Evolutionary conservation across 2,329 filamentous ascomycete species (phyloP).

Genomic region (Diaporthe destruens): DNA sequence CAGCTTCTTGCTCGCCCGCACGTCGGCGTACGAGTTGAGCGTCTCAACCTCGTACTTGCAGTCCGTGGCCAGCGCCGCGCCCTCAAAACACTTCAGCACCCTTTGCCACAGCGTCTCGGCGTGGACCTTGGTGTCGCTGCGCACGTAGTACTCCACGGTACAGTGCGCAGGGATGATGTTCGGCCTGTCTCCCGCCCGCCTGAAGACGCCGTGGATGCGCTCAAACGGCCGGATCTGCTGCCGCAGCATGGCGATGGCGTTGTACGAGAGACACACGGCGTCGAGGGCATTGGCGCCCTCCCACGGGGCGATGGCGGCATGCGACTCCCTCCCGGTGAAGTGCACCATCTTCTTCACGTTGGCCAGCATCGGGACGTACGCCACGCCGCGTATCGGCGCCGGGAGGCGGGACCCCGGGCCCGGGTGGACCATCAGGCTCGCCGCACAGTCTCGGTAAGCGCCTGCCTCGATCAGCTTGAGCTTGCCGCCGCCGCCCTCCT

Average conservation of each 20-base stretch:
- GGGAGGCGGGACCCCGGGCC: slow-evolving; percentile 45
- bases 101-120: slow-evolving; percentile 50
- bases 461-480: slow-evolving; percentile 51
- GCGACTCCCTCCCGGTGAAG: slow-evolving; percentile 59
- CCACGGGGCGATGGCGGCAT: slow-evolving; percentile 63
- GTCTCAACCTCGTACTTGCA: slow-evolving; percentile 48
- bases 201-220: slow-evolving; percentile 64
- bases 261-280: slow-evolving; percentile 57
- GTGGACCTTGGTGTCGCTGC: slow-evolving; percentile 54
- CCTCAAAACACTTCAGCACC: slow-evolving; percentile 52
- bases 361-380: slow-evolving; percentile 48
- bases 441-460: slow-evolving; percentile 50
- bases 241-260: slow-evolving; percentile 58
- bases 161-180: slow-evolving; percentile 55
- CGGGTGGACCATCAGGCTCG: slow-evolving; percentile 58
- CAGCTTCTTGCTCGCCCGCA: slow-evolving; percentile 40
- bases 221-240: slow-evolving; percentile 63
- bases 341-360: slow-evolving; percentile 53
- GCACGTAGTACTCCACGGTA: slow-evolving; percentile 58
- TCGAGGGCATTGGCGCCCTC: slow-evolving; percentile 65
- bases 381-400: slow-evolving; percentile 43
- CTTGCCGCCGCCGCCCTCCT: slow-evolving; percentile 59
- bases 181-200: slow-evolving; percentile 52
- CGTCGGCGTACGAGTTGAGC: slow-evolving; percentile 51
- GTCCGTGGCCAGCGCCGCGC: slow-evolving; percentile 52